Conservation (phyloP, 139 green algal genomes). For the Closterium sp. region DNA sequence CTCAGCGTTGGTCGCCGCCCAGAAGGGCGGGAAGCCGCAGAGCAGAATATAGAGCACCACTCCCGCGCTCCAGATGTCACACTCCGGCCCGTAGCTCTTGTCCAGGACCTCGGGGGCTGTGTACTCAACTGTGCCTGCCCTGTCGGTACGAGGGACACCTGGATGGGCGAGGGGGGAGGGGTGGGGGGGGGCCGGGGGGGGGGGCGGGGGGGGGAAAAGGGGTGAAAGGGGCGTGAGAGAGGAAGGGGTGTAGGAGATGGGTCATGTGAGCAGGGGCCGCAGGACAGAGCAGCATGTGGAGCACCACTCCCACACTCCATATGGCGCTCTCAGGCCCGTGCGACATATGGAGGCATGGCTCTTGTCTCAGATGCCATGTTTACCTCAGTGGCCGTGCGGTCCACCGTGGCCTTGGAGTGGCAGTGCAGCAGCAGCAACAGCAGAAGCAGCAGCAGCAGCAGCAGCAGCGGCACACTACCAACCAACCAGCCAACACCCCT, state of each 20-base stretch:
- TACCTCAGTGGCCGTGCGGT: not conserved
- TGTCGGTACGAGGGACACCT: not conserved
- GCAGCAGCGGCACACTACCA: too few species aligned
- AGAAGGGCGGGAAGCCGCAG: constrained; percentile 38
- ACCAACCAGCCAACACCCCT: too few species aligned
- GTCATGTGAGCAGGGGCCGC: too few species aligned
- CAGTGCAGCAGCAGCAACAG: too few species aligned
- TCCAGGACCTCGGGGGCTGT: constrained; percentile 20
- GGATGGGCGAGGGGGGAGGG: not conserved
- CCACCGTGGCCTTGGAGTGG: too few species aligned
- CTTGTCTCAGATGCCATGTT: too few species aligned
- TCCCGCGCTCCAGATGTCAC: not conserved
- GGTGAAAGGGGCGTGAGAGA: too few species aligned
- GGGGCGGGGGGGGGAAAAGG: too few species aligned
- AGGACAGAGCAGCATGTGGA: not conserved
- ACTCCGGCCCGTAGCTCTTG: not conserved
- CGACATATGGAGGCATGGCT: not conserved
- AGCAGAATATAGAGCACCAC: constrained; percentile 14
- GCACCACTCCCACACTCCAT: not conserved
- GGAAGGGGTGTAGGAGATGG: too few species aligned
- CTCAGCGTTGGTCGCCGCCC: not conserved
- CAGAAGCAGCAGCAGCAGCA: too few species aligned
- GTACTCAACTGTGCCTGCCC: constrained; percentile 8
- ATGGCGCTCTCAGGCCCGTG: not conserved
- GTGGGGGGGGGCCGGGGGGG: too few species aligned